A percentile compares a stretch with the other conserved stretches of the same genome.
phyloP scores from a whole-genome alignment of 768 basidiomycete species.

The Dacryopinax spathularia region DNA sequence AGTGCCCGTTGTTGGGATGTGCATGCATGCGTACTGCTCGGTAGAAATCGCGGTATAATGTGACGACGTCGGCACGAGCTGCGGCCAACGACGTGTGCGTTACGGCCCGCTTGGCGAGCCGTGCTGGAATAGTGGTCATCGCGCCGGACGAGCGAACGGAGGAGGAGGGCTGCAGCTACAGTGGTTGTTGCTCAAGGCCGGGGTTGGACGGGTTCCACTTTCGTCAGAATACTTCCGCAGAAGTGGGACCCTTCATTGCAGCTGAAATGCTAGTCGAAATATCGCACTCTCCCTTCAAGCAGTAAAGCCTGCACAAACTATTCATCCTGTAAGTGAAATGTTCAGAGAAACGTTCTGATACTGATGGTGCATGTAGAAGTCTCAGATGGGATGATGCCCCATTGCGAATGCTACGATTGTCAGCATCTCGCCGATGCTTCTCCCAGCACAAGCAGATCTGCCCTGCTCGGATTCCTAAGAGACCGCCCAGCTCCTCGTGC shows the following conservation, averaged over 20 bases:
- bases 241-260: too few species aligned
- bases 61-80: conserved; percentile 51
- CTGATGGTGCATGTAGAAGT: too few species aligned
- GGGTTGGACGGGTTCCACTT: not conserved
- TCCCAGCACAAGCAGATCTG: not conserved
- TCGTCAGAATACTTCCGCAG: not conserved
- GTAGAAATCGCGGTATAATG: conserved; percentile 88
- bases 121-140: conserved; percentile 79
- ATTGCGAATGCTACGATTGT: not conserved
- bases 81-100: conserved; percentile 44
- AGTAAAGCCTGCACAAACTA: too few species aligned
- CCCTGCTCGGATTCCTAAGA: not conserved
- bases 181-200: too few species aligned
- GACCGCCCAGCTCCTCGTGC: not conserved
- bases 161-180: not conserved
- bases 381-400: not conserved
- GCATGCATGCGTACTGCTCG: conserved; percentile 52
- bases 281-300: too few species aligned
- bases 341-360: too few species aligned
- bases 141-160: not conserved
- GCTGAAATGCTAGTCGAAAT: too few species aligned
- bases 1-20: not conserved
- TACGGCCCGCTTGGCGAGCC: conserved; percentile 59
- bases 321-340: too few species aligned
- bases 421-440: conserved; percentile 2